Percentiles rank a stretch among this genome's conserved stretches.
Evolutionary conservation across 2,329 filamentous ascomycete species (phyloP).

Genomic region (Ascochyta viciae-villosae): DNA sequence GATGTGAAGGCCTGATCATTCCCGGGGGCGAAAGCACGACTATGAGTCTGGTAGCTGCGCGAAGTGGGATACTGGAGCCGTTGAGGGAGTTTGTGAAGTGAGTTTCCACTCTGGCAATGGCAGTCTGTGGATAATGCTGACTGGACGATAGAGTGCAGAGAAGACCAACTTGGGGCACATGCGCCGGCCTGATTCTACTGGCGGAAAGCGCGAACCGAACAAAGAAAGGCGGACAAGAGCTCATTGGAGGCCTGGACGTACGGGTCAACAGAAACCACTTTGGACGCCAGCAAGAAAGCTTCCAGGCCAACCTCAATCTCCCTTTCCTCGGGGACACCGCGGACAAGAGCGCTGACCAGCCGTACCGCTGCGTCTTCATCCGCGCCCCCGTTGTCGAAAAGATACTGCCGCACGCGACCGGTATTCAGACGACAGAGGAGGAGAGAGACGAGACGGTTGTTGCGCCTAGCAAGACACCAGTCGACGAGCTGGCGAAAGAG

Average conservation of each 20-base stretch:
- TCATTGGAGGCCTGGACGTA: slow-evolving; percentile 91
- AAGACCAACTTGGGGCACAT: slow-evolving; percentile 94
- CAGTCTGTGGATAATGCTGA: background rate
- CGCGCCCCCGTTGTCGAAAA: slow-evolving; percentile 91
- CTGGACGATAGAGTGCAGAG: slow-evolving; percentile 65
- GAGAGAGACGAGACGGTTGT: slow-evolving; percentile 60
- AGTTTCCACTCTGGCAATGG: slow-evolving; percentile 39
- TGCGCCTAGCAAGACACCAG: slow-evolving; percentile 62
- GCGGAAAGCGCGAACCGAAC: slow-evolving; percentile 86
- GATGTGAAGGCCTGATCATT: slow-evolving; percentile 84
- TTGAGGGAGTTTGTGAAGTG: slow-evolving; percentile 91
- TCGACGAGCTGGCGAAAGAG: slow-evolving; percentile 54
- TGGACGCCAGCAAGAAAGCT: slow-evolving; percentile 90
- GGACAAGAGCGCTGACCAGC: slow-evolving; percentile 44
- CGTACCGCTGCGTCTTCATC: slow-evolving; percentile 89
- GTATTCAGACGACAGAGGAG: slow-evolving; percentile 60
- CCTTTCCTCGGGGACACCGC: slow-evolving; percentile 65
- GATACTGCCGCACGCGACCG: slow-evolving; percentile 64
- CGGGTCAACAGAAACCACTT: slow-evolving; percentile 94
- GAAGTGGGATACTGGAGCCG: slow-evolving; percentile 82
- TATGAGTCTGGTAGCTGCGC: slow-evolving; percentile 84
- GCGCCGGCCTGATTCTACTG: slow-evolving; percentile 90
- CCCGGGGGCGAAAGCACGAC: slow-evolving; percentile 96
- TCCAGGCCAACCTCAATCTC: slow-evolving; percentile 76
- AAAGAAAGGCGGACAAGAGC: slow-evolving; percentile 89